Base-by-base conservation (phyloP, 2,329 filamentous ascomycete species). In the Cladophialophora yegresii region DNA sequence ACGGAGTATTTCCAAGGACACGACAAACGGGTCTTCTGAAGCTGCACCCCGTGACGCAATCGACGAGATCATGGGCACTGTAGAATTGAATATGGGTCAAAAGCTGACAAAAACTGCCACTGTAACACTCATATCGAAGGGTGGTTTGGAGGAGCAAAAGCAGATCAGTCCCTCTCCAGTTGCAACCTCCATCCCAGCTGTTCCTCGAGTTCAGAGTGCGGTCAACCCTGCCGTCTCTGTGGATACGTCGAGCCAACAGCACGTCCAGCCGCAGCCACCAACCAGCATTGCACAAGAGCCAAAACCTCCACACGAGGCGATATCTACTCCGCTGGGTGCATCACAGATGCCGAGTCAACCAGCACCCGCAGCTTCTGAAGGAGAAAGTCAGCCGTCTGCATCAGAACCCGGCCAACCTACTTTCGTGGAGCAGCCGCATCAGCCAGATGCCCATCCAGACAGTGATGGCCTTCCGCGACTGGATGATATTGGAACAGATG, bases 91-190 rank as follows among this genome's bases (percentile, higher is more conserved):
- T 2, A 82, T 90, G n/a, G 87, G 87, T 20, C 87, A 87, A 61
- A 87, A 85, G 67, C 85, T 91, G 50, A 82, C 84, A 43, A 80
- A 84, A 28, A 85, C 90, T 59, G 84, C 87, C 56, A 82, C 85
- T 26, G 82, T 93, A 7, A 83, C 85, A 43, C 88, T 91, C 53
- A 83, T 96, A 50, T 87, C 95, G 72, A 89, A 90, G 72, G 92
- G 92, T 55, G 92, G 92, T 2, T 85, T 86, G 36, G 79, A 92
- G 75, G 86, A 91, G 60, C 79, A 76, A 65, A 74, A 76, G 12
- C 55, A 54, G 43, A 45, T 36, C 47, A 49, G 57, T 20, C 56
- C 63, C n/a, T 61, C 40, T 26, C 62, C 51, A 22, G 40, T 49
- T 32, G 53, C 32, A 51, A 53, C 63, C 36, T 32, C 47, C 16